phyloP scores from a whole-genome alignment of 495 filamentous ascomycete species.

The Penicillium canariense region DNA sequence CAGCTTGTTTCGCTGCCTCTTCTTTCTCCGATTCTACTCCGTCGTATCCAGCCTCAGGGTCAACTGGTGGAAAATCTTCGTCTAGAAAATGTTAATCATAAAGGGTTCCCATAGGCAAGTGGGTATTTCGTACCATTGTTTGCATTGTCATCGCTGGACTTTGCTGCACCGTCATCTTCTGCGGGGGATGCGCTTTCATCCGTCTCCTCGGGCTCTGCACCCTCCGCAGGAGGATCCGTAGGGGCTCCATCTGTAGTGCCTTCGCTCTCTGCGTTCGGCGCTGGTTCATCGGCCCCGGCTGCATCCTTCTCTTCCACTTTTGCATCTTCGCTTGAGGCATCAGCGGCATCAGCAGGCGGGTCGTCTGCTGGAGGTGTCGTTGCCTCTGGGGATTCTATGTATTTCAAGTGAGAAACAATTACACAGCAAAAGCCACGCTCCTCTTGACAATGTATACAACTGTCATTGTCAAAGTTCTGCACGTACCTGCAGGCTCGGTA shows the following conservation, averaged over 20 bases:
- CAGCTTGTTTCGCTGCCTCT: slow-evolving; percentile 22
- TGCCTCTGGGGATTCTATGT: slow-evolving; percentile 30
- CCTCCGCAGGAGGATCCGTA: slow-evolving; percentile 18
- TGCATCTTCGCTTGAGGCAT: slow-evolving; percentile 21
- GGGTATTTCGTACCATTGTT: slow-evolving; percentile 20
- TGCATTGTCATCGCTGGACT: slow-evolving; percentile 11
- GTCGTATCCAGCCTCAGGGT: slow-evolving; percentile 28
- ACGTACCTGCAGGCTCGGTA: slow-evolving; percentile 33
- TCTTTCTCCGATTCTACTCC: slow-evolving; percentile 34
- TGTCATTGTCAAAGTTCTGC: neutral
- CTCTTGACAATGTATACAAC: neutral
- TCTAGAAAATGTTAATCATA: slow-evolving; percentile 13
- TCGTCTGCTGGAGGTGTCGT: slow-evolving; percentile 21
- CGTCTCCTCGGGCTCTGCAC: slow-evolving; percentile 15
- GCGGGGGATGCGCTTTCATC: slow-evolving; percentile 11
- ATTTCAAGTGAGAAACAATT: slow-evolving; percentile 14
- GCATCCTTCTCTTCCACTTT: slow-evolving; percentile 24
- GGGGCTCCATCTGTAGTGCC: slow-evolving; percentile 18
- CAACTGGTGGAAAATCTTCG: slow-evolving; percentile 32
- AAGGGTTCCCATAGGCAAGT: neutral
- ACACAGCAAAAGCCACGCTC: neutral
- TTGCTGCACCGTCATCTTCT: slow-evolving; percentile 14
- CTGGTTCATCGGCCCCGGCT: slow-evolving; percentile 15
- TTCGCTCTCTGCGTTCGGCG: slow-evolving; percentile 19
- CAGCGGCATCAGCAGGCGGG: slow-evolving; percentile 21